Evolutionary conservation across 202 grass and related monocot species (phyloP), one percentile per base, ranked within the genome.

Genomic region (Panicum hallii): DNA sequence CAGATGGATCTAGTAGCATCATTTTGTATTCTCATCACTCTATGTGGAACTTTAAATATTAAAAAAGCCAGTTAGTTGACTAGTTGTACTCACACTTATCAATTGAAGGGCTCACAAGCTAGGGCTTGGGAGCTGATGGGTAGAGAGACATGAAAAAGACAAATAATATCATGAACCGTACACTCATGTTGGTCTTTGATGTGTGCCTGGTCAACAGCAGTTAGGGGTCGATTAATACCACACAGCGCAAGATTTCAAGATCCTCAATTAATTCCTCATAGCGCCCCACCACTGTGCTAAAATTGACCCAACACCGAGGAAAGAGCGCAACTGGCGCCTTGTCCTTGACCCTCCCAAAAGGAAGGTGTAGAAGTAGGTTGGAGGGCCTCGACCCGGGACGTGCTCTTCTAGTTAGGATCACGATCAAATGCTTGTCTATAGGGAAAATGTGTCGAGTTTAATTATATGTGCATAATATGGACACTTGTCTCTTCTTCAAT

Each of bases 191-290:
- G 57, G 45, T 50, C 46, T 50, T 53, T 63, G 68, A 5, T 80
- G 20, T 26, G 10, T 55, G 10, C 7, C 2, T 79, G 47, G 78
- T 80, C 78, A 80, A 80, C 20, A 80, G 19, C 78, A 13, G 75
- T 54, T 64, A 69, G 44, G 57, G 6, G 14, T 34, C 13, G 13
- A 34, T 50, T 68, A 68, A 80, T 68, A 68, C 32, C 11, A 71
- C 23, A 30, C 17, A 43, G 47, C 48, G 12, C 47, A 23, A 80
- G 30, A 80, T 80, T 80, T 80, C 78, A 80, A 67, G 63, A 68
- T 80, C 78, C 49, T 68, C 32, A 68, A 68, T 55, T 12, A 80
- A 68, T 80, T 55, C 78, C 34, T 60, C 20, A 14, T 23, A 40
- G 45, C 77, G 45, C 61, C 44, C 61, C 61, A 52, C 77, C 0